Base-by-base conservation (phyloP, 306 rosid species). In the Trifolium subterraneum region DNA sequence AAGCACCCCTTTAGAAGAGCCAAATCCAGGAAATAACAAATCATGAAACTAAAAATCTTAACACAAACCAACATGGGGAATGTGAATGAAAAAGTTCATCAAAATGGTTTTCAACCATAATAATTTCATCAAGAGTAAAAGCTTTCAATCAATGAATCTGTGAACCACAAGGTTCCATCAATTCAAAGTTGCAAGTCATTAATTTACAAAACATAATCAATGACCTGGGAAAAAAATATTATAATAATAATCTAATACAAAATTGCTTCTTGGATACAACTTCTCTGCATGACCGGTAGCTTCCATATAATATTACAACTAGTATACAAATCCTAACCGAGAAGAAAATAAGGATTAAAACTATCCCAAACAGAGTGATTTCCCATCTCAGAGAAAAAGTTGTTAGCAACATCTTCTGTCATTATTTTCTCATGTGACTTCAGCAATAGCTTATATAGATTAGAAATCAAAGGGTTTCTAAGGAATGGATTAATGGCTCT, bases 341-440 rank as follows among this genome's bases (percentile, higher is more conserved):
- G 87, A 86, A 94, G 97, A 79, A 94, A 94, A 83, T 87, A 84
- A 47, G 98, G 93, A 79, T 81, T 82, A 86, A 87, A 94, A 77
- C 85, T 78, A 62, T 84, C 94, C 95, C 95, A 90, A n/a, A 70
- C 60, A 50, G 77, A 63, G 58, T 44, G 72, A 72, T 77, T 86
- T 66, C 75, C 69, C 55, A 72, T 72, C 68, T 83, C 88, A 3
- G 78, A 79, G 77, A 85, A 59, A 63, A 50, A 8, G 77, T 31
- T 47, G 11, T 80, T 75, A 64, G 73, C 45, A 73, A 41, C 75
- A 22, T 70, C 72, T 55, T 84, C 86, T 6, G 77, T 62, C 29
- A 52, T 62, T 19, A 62, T 47, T 70, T 90, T 86, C 83, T 83
- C 84, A 58, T 88, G 95, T 44, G 81, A 87, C 63, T 78, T 78